These are phyloP conservation scores for Boeremia exigua DNA, from an alignment of 2,329 filamentous ascomycete species.

Conservation along the genomic window DNA sequence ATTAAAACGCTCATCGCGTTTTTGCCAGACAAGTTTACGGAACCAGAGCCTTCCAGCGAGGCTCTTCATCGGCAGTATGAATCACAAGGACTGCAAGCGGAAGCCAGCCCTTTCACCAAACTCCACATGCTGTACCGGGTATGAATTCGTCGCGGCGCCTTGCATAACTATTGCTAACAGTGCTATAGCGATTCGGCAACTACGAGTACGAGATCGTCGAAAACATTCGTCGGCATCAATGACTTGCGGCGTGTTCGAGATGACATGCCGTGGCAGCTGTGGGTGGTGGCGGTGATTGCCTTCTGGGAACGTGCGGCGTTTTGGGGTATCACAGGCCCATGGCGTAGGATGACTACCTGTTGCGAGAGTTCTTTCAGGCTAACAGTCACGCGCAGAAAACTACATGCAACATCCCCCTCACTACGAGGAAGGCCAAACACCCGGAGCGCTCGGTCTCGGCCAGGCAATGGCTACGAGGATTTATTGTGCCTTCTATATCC, in stretches of 20 bases:
- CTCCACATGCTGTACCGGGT: slow-evolving; percentile 2
- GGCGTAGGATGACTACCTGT: slow-evolving; percentile 30
- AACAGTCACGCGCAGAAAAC: slow-evolving; percentile 44
- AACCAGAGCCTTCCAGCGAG: neutral
- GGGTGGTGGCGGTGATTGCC: slow-evolving; percentile 32
- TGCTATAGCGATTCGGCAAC: neutral
- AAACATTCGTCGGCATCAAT: slow-evolving; percentile 6
- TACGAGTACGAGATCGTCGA: slow-evolving; percentile 12
- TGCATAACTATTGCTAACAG: neutral
- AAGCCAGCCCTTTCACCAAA: neutral
- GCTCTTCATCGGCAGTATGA: neutral
- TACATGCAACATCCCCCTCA: slow-evolving; percentile 49
- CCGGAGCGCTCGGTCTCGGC: slow-evolving; percentile 42
- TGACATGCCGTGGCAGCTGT: slow-evolving; percentile 31
- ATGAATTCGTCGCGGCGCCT: neutral
- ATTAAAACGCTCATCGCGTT: too few species aligned
- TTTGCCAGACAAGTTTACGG: too few species aligned
- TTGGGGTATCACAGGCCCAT: slow-evolving; percentile 41
- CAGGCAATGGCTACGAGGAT: slow-evolving; percentile 57
- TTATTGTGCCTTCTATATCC: slow-evolving; percentile 63
- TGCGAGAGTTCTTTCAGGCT: neutral
- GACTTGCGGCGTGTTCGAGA: slow-evolving; percentile 31
- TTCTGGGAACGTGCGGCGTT: slow-evolving; percentile 40
- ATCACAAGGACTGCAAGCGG: neutral
- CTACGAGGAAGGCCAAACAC: slow-evolving; percentile 38